Percentiles rank a stretch among this genome's conserved stretches.
Evolutionary conservation across 2,329 filamentous ascomycete species (phyloP).

Genomic region (Colletotrichum tabaci): DNA sequence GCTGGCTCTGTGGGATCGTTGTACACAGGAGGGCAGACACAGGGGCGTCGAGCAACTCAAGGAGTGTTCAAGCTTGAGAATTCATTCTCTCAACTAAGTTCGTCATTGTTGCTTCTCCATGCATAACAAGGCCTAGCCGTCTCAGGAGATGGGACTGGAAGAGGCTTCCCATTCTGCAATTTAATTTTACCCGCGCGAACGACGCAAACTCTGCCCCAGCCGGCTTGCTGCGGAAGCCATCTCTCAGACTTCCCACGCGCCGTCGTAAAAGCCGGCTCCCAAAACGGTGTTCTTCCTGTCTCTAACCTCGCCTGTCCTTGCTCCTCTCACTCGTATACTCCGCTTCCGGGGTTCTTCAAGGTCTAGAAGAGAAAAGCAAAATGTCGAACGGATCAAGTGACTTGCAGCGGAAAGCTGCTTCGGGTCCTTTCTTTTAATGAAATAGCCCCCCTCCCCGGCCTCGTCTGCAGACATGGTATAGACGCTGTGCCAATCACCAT

Average conservation of each 20-base stretch:
- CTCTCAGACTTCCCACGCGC: neutral
- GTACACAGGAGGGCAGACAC: neutral
- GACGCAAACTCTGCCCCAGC: neutral
- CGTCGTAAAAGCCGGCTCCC: neutral
- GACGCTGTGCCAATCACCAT: slow-evolving; percentile 7
- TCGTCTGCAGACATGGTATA: neutral
- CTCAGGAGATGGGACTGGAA: too few species aligned
- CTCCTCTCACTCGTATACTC: neutral
- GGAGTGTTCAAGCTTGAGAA: too few species aligned
- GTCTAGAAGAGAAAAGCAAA: neutral
- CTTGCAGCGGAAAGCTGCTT: slow-evolving; percentile 37
- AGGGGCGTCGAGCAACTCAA: too few species aligned
- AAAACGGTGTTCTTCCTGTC: neutral
- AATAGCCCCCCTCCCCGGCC: neutral
- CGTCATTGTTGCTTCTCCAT: neutral
- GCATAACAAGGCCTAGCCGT: neutral
- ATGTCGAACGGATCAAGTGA: slow-evolving; percentile 25
- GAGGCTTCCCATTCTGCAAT: neutral
- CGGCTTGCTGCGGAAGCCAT: slow-evolving; percentile 8
- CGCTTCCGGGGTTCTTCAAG: slow-evolving; percentile 21
- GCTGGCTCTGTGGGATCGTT: neutral
- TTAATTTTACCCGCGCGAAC: too few species aligned
- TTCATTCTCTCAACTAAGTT: neutral
- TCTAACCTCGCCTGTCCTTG: neutral
- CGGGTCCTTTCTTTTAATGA: neutral